Conservation (phyloP, 2,329 filamentous ascomycete species). For the Xylaria multiplex region DNA sequence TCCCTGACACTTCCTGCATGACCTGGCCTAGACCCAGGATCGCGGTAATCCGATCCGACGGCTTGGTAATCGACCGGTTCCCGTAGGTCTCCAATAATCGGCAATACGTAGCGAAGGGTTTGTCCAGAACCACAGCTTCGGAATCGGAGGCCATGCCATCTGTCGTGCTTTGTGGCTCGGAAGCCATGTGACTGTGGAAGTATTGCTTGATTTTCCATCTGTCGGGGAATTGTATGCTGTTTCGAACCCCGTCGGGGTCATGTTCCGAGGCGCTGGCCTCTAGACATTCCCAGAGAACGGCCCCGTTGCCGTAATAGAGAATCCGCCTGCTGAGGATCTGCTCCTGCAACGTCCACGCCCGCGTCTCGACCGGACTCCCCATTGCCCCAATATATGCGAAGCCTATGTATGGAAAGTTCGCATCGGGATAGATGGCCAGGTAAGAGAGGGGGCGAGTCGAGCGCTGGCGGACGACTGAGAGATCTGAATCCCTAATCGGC, state of each 20-base stretch:
- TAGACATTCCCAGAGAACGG: constrained; percentile 19
- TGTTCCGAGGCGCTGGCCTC: constrained; percentile 15
- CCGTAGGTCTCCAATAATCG: constrained; percentile 2
- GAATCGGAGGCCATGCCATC: not conserved
- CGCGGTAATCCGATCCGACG: constrained; percentile 7
- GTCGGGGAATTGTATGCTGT: constrained; percentile 11
- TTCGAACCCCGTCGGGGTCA: constrained; percentile 16
- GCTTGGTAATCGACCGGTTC: constrained; percentile 5
- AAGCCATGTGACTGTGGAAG: constrained; percentile 2
- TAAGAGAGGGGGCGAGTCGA: constrained; percentile 11
- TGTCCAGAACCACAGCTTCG: not conserved
- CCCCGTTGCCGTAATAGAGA: constrained; percentile 16
- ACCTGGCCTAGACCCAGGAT: constrained; percentile 5
- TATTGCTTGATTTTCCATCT: constrained; percentile 3
- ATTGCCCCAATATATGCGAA: constrained; percentile 9
- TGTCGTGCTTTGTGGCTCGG: not conserved
- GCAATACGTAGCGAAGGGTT: constrained; percentile 9
- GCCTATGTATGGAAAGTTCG: constrained; percentile 4
- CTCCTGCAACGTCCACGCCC: constrained; percentile 16
- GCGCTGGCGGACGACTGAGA: not conserved
- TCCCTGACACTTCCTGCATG: not conserved
- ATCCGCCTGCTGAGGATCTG: constrained; percentile 15
- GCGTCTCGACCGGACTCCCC: constrained; percentile 12
- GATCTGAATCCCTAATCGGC: not conserved
- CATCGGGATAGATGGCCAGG: constrained; percentile 15